Percentiles rank a stretch among this genome's conserved stretches.
Conservation (phyloP, 495 filamentous ascomycete genomes). For the Talaromyces adpressus region DNA sequence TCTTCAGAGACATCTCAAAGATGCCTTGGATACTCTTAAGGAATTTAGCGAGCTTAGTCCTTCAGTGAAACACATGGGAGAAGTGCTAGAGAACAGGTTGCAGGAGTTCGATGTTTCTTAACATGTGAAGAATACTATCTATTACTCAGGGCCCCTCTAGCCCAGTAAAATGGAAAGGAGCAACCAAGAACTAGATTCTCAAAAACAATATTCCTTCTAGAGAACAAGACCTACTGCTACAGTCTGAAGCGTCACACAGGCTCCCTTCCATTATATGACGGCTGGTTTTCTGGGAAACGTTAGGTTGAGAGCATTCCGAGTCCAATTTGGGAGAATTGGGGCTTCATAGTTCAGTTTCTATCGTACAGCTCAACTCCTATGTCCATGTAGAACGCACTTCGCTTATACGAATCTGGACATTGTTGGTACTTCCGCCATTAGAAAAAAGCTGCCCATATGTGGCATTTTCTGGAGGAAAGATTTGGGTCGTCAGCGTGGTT, state of each 20-base stretch:
- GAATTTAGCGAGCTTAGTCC: conserved; percentile 2
- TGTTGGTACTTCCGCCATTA: conserved; percentile 11
- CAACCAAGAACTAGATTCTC: background rate
- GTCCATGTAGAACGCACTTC: conserved; percentile 6
- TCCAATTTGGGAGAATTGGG: background rate
- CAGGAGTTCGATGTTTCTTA: background rate
- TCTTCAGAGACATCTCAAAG: background rate
- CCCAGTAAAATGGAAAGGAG: background rate
- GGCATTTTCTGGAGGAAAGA: conserved; percentile 21
- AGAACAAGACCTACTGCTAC: background rate
- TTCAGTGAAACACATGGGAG: conserved; percentile 4
- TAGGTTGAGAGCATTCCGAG: background rate
- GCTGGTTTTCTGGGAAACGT: background rate
- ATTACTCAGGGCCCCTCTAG: background rate
- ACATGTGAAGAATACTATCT: background rate
- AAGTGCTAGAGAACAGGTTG: conserved; percentile 8
- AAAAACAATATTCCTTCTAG: background rate
- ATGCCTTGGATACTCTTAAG: background rate
- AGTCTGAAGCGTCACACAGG: background rate
- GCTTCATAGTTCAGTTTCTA: conserved; percentile 2
- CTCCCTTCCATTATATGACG: background rate
- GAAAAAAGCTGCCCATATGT: conserved; percentile 20
- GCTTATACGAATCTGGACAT: conserved; percentile 13
- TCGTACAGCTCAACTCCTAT: conserved; percentile 1
- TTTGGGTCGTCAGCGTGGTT: conserved; percentile 26